Conservation (phyloP, 129 eudicot genomes). For the carrot (Daucus carota) region DH1_v3.0 NC_030381.2:21452501-21453000, state of each 20-base stretch:
- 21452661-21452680: background rate
- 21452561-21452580: background rate
- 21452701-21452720: background rate
- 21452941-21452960: background rate
- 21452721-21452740: background rate
- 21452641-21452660: background rate
- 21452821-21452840: background rate
- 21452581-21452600: background rate
- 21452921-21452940: background rate
- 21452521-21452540: background rate
- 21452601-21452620: background rate
- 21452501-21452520: background rate
- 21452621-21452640: background rate
- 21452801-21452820: background rate
- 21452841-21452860: background rate
- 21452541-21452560: background rate
- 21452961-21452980: background rate
- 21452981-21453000: background rate
- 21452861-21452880: background rate
- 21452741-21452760: background rate
- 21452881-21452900: background rate
- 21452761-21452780: background rate
- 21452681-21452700: background rate
- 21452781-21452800: background rate
- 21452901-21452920: background rate